Evolutionary conservation across 805 yeast genomes (phyloP).

Genomic region (Metschnikowia henanensis): DNA sequence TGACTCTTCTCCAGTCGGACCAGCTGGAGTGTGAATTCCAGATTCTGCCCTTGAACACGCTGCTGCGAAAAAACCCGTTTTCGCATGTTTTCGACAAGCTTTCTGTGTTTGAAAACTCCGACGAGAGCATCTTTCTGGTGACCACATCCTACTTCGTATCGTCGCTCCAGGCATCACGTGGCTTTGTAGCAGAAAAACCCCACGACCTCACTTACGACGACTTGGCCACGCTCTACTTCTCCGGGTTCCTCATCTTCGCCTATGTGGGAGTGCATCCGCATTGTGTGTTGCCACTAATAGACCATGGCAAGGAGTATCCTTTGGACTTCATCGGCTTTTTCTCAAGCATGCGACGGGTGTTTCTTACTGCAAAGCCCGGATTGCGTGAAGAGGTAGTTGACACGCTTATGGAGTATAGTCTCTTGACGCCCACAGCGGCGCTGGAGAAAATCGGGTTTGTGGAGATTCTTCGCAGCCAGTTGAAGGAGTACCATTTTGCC

Average conservation of each 20-base stretch:
- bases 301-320: slow-evolving; percentile 18
- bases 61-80: slow-evolving; percentile 1
- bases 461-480: slow-evolving; percentile 8
- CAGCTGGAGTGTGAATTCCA: slow-evolving; percentile 2
- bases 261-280: slow-evolving; percentile 35
- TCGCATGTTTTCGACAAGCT: slow-evolving; percentile 13
- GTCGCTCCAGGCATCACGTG: slow-evolving; percentile 13
- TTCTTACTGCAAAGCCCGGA: slow-evolving; percentile 2
- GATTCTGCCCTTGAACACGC: neutral
- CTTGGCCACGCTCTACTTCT: slow-evolving; percentile 10
- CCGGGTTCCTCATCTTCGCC: slow-evolving; percentile 26
- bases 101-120: slow-evolving; percentile 7
- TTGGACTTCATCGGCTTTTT: slow-evolving; percentile 23
- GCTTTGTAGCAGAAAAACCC: slow-evolving; percentile 5
- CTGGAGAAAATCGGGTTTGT: slow-evolving; percentile 9
- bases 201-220: slow-evolving; percentile 2
- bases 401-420: slow-evolving; percentile 8
- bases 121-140: slow-evolving; percentile 17
- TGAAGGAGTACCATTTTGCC: slow-evolving; percentile 4
- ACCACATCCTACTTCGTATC: slow-evolving; percentile 26
- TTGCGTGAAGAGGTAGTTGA: slow-evolving; percentile 7
- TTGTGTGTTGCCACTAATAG: slow-evolving; percentile 28
- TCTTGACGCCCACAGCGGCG: neutral
- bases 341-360: slow-evolving; percentile 8
- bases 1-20: slow-evolving; percentile 10